These are phyloP conservation scores for Phlebiopsis flavidoalba DNA, from an alignment of 768 basidiomycete species.

Conservation along the genomic window DNA sequence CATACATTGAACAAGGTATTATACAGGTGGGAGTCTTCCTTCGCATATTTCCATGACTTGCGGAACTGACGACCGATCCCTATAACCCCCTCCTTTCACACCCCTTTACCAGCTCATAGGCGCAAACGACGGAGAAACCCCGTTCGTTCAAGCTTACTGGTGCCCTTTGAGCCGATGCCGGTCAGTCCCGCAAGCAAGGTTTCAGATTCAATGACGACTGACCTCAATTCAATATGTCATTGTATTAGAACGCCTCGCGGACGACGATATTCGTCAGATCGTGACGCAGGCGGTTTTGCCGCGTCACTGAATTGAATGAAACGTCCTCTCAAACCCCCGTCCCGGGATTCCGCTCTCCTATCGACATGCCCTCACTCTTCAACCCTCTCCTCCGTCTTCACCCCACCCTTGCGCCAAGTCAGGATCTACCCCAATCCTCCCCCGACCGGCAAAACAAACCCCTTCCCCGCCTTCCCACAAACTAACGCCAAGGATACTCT, in stretches of 20 bases:
- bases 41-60: background rate
- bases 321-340: background rate
- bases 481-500: slow-evolving; percentile 41
- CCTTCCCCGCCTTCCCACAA: slow-evolving; percentile 24
- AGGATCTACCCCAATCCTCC: background rate
- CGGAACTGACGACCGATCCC: background rate
- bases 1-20: slow-evolving; percentile 73
- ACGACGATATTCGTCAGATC: slow-evolving; percentile 54
- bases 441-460: background rate
- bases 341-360: background rate
- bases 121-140: slow-evolving; percentile 88
- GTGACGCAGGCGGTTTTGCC: slow-evolving; percentile 49
- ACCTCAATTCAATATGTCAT: slow-evolving; percentile 45
- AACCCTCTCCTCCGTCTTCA: background rate
- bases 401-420: background rate
- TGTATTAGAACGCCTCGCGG: slow-evolving; percentile 61
- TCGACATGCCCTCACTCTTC: slow-evolving; percentile 1
- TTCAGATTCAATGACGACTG: background rate
- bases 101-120: slow-evolving; percentile 54
- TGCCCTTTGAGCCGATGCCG: slow-evolving; percentile 74
- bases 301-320: slow-evolving; percentile 12
- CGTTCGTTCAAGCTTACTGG: slow-evolving; percentile 78
- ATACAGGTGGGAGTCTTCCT: slow-evolving; percentile 40
- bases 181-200: slow-evolving; percentile 31
- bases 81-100: too few relatives aligned